Evolutionary conservation across 2,329 filamentous ascomycete genomes (phyloP), one percentile per base, ranked within the genome.

Genomic region (Arthrobotrys sinensis): DNA sequence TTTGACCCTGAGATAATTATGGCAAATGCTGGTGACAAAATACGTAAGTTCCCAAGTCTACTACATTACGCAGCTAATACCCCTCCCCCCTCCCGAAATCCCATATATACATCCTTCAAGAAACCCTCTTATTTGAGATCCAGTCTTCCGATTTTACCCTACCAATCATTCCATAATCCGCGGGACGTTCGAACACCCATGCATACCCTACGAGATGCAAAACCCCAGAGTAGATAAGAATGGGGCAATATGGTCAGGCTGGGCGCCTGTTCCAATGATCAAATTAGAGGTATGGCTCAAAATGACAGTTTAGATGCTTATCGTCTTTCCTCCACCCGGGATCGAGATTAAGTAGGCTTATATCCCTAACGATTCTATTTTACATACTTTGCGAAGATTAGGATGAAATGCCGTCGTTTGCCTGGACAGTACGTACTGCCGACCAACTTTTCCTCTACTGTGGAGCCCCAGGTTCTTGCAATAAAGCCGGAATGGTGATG

Each of bases 361-460:
- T n/a, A 28, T 4, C 12, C 36, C 32, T 50, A 24, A 62, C 40
- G 32, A 12, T 48, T 24, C 14, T 11, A 40, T 48, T 1, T 46
- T 14, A 14, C 21, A 36, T 32, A 7, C 21, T 48, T 60, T 43
- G 11, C 34, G 46, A 46, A 50, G n/a, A 28, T 45, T 63, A 78
- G 75, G 66, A 68, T 21, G 68, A 68, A 52, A 78, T 78, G 67
- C 85, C 85, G 16, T 85, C 82, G 12, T 85, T 83, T 83, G 83
- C 82, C 2, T 67, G 86, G 21, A 80, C 80, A 3, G 85, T 92
- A 71, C 91, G 91, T 80, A 90, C 89, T 0, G 21, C 77, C 0
- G 83, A 88, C 21, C 90, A 91, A 0, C 87, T 90, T 14, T 92
- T 91, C 83, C 92, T 88, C 83, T 93, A 93, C 83, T 93, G 91